A percentile compares a stretch with the other conserved stretches of the same genome.
Conservation (phyloP, 306 rosid species). For the Vachellia pachyceras region DNA sequence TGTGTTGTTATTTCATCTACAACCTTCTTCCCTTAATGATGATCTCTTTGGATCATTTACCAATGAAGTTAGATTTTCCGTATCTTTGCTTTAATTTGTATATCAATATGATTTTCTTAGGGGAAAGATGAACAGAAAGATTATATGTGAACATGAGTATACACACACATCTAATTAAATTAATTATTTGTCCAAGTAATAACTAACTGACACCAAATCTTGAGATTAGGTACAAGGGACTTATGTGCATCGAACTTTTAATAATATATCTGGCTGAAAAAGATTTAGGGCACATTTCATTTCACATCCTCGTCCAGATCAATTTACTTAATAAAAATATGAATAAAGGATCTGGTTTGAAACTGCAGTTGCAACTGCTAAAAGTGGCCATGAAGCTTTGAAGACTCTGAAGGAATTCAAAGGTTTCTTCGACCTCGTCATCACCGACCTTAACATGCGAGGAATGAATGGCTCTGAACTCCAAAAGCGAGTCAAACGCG, state of each 20-base stretch:
- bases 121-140: neutral
- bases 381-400: slow-evolving; percentile 58
- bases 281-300: too few species aligned
- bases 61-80: neutral
- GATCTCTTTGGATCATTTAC: neutral
- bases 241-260: too few species aligned
- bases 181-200: too few species aligned
- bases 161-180: too few species aligned
- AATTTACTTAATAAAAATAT: neutral
- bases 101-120: neutral
- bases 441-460: slow-evolving; percentile 61
- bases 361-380: slow-evolving; percentile 56
- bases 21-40: neutral
- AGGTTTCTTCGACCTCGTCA: slow-evolving; percentile 55
- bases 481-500: slow-evolving; percentile 46
- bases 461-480: slow-evolving; percentile 71
- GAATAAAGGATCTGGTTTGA: neutral
- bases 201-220: too few species aligned
- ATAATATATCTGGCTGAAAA: too few species aligned
- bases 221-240: too few species aligned
- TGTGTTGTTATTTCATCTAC: neutral
- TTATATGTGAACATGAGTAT: too few species aligned
- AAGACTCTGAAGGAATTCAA: slow-evolving; percentile 46
- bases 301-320: too few species aligned
- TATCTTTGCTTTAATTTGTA: neutral